Conservation (phyloP, 108 stramenopile species). For the Parietichytrium sp. region DNA sequence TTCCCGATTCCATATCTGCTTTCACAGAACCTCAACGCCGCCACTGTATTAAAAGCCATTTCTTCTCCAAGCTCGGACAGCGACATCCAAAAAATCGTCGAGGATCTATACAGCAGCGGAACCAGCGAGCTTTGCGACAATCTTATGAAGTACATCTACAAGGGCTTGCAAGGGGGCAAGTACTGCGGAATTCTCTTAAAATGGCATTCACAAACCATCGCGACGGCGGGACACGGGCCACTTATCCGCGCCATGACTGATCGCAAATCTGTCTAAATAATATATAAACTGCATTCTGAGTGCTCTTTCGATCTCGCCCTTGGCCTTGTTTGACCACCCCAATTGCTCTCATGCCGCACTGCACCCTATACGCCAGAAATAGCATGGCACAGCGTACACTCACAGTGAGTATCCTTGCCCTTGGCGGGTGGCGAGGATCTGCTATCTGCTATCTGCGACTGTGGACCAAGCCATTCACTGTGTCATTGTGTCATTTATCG, state of each 20-base stretch:
- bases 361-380: too few relatives aligned
- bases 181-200: conserved; percentile 37
- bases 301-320: too few relatives aligned
- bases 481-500: too few relatives aligned
- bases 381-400: too few relatives aligned
- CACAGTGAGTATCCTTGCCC: too few relatives aligned
- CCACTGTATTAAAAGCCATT: conserved; percentile 36
- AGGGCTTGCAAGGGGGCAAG: background rate
- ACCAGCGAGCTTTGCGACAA: conserved; percentile 40
- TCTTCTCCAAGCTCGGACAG: conserved; percentile 14
- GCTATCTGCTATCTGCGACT: too few relatives aligned
- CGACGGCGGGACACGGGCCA: conserved; percentile 16
- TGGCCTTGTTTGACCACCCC: too few relatives aligned
- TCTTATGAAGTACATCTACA: conserved; percentile 46
- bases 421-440: too few relatives aligned
- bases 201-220: conserved; percentile 33
- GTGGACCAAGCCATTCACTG: too few relatives aligned
- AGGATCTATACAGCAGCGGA: background rate
- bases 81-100: conserved; percentile 20
- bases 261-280: conserved; percentile 41
- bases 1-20: too few relatives aligned
- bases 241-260: conserved; percentile 40
- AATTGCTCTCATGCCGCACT: too few relatives aligned
- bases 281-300: too few relatives aligned
- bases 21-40: conserved; percentile 33